These are phyloP conservation scores for Citrullus mucosospermus DNA, from an alignment of 306 rosid species.

Conservation along the genomic window DNA sequence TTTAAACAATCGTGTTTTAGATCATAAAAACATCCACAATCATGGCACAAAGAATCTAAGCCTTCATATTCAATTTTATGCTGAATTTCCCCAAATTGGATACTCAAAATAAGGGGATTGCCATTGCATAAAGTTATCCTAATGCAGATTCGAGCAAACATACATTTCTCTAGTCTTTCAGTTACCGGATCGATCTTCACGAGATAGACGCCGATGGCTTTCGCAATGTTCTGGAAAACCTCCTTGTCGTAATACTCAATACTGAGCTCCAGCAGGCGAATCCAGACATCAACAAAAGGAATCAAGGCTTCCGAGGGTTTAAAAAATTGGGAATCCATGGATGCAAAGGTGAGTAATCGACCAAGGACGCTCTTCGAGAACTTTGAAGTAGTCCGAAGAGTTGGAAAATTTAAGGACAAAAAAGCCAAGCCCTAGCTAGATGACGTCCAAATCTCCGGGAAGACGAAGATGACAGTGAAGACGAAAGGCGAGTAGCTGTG, in stretches of 20 bases:
- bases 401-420: neutral
- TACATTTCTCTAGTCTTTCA: neutral
- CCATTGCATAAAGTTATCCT: neutral
- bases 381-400: neutral
- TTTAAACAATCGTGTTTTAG: neutral
- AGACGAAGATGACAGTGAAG: neutral
- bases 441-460: neutral
- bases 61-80: constrained; percentile 1
- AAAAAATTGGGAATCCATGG: neutral
- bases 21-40: neutral
- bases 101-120: neutral
- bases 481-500: neutral
- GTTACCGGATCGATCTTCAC: constrained; percentile 3
- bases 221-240: neutral
- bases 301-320: neutral
- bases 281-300: neutral
- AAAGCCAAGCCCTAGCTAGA: neutral
- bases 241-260: neutral
- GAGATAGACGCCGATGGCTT: neutral
- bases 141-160: neutral
- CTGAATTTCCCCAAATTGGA: neutral
- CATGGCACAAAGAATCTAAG: neutral
- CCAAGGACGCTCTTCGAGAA: neutral
- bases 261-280: neutral
- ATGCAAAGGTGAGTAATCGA: neutral